A percentile compares a stretch with the other conserved stretches of the same genome.
Evolutionary conservation across 2,329 filamentous ascomycete species (phyloP).

Genomic region (Nothomitra cinnamomea): DNA sequence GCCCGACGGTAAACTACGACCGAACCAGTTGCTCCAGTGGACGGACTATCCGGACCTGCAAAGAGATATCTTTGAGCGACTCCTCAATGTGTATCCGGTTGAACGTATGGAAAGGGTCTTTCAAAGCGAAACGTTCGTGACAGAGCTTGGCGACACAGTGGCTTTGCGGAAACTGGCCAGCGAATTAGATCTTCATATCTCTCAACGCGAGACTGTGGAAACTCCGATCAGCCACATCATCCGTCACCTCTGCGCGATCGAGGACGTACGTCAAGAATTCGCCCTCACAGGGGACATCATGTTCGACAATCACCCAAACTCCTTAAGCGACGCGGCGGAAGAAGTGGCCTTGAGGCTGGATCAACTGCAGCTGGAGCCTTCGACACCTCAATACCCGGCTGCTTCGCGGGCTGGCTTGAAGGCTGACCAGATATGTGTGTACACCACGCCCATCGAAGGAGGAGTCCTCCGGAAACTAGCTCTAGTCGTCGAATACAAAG

Average conservation of each 20-base stretch:
- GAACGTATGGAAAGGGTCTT: neutral
- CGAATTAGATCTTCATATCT: neutral
- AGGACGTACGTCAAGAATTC: neutral
- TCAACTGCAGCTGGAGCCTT: neutral
- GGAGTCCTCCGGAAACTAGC: neutral
- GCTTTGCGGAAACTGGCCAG: neutral
- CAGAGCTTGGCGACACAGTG: neutral
- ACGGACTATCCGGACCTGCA: constrained; percentile 6
- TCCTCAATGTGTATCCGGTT: neutral
- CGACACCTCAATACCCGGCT: neutral
- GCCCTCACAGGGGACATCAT: neutral
- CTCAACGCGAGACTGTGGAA: neutral
- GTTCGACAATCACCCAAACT: constrained; percentile 5
- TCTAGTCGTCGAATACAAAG: constrained; percentile 13
- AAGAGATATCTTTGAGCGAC: constrained; percentile 4
- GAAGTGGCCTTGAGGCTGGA: neutral
- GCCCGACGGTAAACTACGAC: constrained; percentile 9
- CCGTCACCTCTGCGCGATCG: neutral
- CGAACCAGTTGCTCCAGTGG: constrained; percentile 8
- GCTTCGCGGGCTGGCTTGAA: neutral
- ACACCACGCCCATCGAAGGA: neutral
- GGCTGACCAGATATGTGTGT: constrained; percentile 4
- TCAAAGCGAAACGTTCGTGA: neutral
- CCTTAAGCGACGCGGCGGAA: neutral
- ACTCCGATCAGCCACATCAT: neutral